Conservation (phyloP, 202 grass and related monocot species). For the Eragrostis tef region DNA sequence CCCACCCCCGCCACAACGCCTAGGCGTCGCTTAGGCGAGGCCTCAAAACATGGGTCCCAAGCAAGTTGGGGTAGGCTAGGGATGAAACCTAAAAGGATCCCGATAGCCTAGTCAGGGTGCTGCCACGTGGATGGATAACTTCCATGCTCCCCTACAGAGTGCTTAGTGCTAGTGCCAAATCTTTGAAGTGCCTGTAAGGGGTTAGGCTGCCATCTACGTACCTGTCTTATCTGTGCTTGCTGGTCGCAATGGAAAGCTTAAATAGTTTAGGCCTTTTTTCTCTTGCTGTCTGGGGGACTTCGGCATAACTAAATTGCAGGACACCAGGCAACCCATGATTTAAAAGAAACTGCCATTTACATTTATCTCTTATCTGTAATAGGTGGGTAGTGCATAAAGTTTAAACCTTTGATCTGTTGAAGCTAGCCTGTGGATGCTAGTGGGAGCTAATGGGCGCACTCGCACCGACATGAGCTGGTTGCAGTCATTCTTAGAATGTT, state of each 20-base stretch:
- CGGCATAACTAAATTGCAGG: constrained; percentile 10
- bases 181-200: constrained; percentile 15
- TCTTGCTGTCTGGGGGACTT: background rate
- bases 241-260: constrained; percentile 39
- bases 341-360: background rate
- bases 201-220: constrained; percentile 24
- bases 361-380: constrained; percentile 10
- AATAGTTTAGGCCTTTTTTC: background rate
- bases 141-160: no score
- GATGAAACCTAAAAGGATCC: no score
- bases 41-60: no score
- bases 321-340: background rate
- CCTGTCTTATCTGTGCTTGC: constrained; percentile 16
- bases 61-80: no score
- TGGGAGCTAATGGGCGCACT: background rate
- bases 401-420: constrained; percentile 25
- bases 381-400: constrained; percentile 23
- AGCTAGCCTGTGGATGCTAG: background rate
- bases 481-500: background rate
- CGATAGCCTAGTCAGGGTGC: no score
- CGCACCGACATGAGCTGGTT: background rate
- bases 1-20: no score
- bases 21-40: no score
- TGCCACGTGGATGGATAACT: no score
- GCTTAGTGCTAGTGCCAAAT: constrained; percentile 9